A percentile compares a stretch with the other conserved stretches of the same genome.
phyloP scores from a whole-genome alignment of 2,329 filamentous ascomycete species.

The Aspergillus thermomutatus region DNA sequence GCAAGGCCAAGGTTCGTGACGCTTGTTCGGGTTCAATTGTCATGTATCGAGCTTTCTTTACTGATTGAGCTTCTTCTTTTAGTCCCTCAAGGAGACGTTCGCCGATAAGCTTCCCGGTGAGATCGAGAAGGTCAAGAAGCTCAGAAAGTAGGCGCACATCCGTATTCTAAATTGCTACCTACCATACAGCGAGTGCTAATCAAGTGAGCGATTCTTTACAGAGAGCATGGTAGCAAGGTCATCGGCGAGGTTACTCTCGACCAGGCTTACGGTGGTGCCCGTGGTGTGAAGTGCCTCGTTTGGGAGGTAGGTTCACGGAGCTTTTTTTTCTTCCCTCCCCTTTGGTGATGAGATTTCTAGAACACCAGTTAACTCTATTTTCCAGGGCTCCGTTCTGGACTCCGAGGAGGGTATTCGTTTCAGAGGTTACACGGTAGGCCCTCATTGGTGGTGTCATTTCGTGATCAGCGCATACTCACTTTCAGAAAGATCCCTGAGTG shows the following conservation, averaged over 20 bases:
- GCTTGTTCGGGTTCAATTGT: slow-evolving; percentile 8
- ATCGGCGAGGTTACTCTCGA: slow-evolving; percentile 97
- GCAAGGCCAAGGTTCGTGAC: slow-evolving; percentile 73
- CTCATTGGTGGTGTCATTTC: background rate
- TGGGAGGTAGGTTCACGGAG: slow-evolving; percentile 66
- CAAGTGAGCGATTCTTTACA: slow-evolving; percentile 38
- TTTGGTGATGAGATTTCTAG: background rate
- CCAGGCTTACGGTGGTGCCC: slow-evolving; percentile 98
- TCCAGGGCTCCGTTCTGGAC: slow-evolving; percentile 84
- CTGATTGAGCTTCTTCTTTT: slow-evolving; percentile 25
- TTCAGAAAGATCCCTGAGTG: slow-evolving; percentile 78
- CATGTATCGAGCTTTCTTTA: slow-evolving; percentile 10
- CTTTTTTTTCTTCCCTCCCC: background rate
- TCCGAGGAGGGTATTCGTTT: slow-evolving; percentile 99
- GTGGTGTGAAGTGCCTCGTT: slow-evolving; percentile 96
- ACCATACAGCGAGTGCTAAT: slow-evolving; percentile 15
- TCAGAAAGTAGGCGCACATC: slow-evolving; percentile 72
- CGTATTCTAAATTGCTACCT: background rate
- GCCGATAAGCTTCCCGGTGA: slow-evolving; percentile 92
- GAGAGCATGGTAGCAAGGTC: slow-evolving; percentile 92
- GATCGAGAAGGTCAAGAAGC: slow-evolving; percentile 98
- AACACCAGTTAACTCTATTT: slow-evolving; percentile 9
- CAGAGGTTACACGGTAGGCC: slow-evolving; percentile 81
- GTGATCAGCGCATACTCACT: slow-evolving; percentile 20
- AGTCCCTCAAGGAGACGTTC: slow-evolving; percentile 98